phyloP scores from a whole-genome alignment of 306 rosid species.

The Arachis stenosperma region DNA sequence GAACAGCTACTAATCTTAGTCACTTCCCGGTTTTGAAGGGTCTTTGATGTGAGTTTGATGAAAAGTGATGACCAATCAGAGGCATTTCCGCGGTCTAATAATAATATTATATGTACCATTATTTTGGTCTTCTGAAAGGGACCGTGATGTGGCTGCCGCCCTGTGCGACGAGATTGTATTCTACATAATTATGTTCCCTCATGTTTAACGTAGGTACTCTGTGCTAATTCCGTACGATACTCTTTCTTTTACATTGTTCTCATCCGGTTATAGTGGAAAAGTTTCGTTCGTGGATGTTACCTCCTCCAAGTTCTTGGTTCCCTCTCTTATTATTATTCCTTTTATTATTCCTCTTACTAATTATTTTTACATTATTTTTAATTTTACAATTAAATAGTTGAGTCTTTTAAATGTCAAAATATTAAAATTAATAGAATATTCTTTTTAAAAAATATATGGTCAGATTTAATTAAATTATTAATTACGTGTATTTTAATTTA shows the following conservation, averaged over 20 bases:
- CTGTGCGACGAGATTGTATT: conserved; percentile 83
- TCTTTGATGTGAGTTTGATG: conserved; percentile 54
- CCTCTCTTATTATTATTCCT: background rate
- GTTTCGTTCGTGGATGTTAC: conserved; percentile 30
- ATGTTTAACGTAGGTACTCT: conserved; percentile 77
- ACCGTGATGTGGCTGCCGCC: conserved; percentile 70
- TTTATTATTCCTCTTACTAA: background rate
- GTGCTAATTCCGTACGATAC: conserved; percentile 72
- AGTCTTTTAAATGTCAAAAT: too few species aligned
- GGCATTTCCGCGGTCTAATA: conserved; percentile 59
- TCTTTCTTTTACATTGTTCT: conserved; percentile 25
- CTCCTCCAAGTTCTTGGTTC: background rate
- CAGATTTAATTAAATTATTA: too few species aligned
- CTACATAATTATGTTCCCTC: conserved; percentile 59
- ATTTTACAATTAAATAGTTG: too few species aligned
- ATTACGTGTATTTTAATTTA: too few species aligned
- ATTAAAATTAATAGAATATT: too few species aligned
- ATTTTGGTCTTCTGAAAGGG: conserved; percentile 72
- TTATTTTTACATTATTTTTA: background rate
- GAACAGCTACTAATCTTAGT: conserved; percentile 81
- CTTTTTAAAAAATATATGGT: too few species aligned
- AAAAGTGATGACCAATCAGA: conserved; percentile 66
- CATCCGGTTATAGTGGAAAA: conserved; percentile 45
- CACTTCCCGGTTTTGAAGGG: conserved; percentile 69
- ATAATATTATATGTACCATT: conserved; percentile 56